A percentile compares a stretch with the other conserved stretches of the same genome.
Conservation (phyloP, 257 asterid species). For the Ilex asprella region DNA sequence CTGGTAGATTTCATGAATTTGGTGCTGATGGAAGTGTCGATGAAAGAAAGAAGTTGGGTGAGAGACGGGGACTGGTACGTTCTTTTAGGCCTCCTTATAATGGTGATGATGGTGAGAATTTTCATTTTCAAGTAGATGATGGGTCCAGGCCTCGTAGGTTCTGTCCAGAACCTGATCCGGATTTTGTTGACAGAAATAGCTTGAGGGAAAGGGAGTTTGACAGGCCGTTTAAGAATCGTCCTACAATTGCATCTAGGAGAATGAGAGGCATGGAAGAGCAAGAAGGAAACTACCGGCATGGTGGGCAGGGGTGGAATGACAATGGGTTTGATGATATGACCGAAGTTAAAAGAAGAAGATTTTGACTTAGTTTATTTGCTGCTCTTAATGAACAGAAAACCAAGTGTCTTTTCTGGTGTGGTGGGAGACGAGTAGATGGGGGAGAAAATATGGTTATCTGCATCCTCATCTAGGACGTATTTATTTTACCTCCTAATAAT, state of each 20-base stretch:
- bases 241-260: slow-evolving; percentile 36
- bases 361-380: slow-evolving; percentile 22
- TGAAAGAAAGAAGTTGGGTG: slow-evolving; percentile 68
- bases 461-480: no score
- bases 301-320: slow-evolving; percentile 59
- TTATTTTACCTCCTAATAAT: no score
- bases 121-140: slow-evolving; percentile 47
- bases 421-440: no score
- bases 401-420: no score
- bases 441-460: no score
- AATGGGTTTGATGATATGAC: slow-evolving; percentile 49
- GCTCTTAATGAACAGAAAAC: no score
- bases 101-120: slow-evolving; percentile 35
- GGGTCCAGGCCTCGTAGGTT: slow-evolving; percentile 61
- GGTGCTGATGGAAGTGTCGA: slow-evolving; percentile 46
- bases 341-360: slow-evolving; percentile 69
- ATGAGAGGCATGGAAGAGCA: slow-evolving; percentile 58
- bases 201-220: slow-evolving; percentile 73
- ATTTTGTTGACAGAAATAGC: slow-evolving; percentile 54
- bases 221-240: slow-evolving; percentile 50
- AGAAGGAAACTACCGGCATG: slow-evolving; percentile 49
- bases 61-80: slow-evolving; percentile 48
- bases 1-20: slow-evolving; percentile 39
- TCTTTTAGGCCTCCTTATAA: slow-evolving; percentile 45
- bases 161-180: slow-evolving; percentile 48